These are phyloP conservation scores for Sparassis latifolia DNA, from an alignment of 1,284 basidiomycete species.

Conservation along the genomic window DNA sequence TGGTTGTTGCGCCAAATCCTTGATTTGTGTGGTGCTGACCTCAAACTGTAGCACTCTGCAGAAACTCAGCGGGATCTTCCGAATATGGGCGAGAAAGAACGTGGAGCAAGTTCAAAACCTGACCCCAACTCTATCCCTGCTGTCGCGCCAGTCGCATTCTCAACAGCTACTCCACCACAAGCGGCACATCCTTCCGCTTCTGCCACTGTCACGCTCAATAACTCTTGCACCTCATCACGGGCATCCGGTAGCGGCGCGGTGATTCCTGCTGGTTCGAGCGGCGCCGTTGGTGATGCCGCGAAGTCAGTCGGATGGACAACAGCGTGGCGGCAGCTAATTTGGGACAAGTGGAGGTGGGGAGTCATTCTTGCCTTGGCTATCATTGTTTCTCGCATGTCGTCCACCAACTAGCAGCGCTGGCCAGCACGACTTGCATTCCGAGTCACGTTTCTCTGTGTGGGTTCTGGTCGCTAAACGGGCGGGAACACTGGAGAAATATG, in stretches of 20 bases:
- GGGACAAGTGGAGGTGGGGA: slow-evolving; percentile 82
- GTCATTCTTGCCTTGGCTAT: slow-evolving; percentile 69
- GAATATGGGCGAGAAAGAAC: slow-evolving; percentile 81
- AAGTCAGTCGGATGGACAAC: slow-evolving; percentile 36
- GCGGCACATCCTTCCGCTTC: slow-evolving; percentile 1
- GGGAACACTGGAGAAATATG: too few relatives aligned
- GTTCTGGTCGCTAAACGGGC: too few relatives aligned
- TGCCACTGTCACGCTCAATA: slow-evolving; percentile 9
- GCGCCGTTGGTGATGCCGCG: slow-evolving; percentile 8
- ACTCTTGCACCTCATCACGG: not conserved
- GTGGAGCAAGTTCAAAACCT: slow-evolving; percentile 32
- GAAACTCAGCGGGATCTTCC: slow-evolving; percentile 66
- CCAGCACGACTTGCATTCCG: too few relatives aligned
- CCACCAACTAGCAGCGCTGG: slow-evolving; percentile 10
- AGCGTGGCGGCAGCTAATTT: slow-evolving; percentile 60
- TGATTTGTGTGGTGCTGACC: not conserved
- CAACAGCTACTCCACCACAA: not conserved
- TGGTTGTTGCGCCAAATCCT: not conserved
- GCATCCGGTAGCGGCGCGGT: not conserved
- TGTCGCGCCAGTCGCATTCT: not conserved
- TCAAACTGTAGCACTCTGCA: slow-evolving; percentile 53
- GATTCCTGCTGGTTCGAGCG: not conserved
- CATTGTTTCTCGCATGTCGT: slow-evolving; percentile 59
- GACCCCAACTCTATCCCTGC: slow-evolving; percentile 8
- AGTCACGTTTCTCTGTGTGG: too few relatives aligned